Evolutionary conservation across 2,329 filamentous ascomycete genomes (phyloP), one percentile per base, ranked within the genome.

Genomic region (Aspergillus caelatus): DNA sequence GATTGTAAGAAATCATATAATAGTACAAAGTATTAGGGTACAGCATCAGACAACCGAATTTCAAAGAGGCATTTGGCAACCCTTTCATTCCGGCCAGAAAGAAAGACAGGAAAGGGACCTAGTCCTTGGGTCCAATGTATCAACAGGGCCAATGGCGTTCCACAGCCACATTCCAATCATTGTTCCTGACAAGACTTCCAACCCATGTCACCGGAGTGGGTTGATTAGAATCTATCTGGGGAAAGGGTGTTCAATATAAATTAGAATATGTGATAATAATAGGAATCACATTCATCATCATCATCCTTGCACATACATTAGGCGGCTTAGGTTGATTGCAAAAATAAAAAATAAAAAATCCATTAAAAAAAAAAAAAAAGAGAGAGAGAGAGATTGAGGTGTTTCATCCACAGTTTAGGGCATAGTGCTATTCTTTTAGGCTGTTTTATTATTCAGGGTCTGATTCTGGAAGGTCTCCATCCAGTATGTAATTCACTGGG

Each of bases 371-470:
- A 48, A 36, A 45, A 61, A 63, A 36, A 57, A 56, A 63, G 28
- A 36, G 39, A 61, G 61, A 61, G n/a, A 58, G n/a, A 46, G 28
- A 39, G 11, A 57, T 36, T 30, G 30, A 41, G 58, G 61, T 52
- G 63, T 65, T 65, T 65, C 63, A 65, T 57, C 61, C n/a, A 36
- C 28, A 45, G 56, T 23, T 62, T 58, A 58, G 63, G 56, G 55
- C 46, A 57, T 57, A 41, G 58, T 39, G 36, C 57, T 54, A 52
- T 50, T 58, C 61, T 58, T 58, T 63, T 61, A 61, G 52, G 28
- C 43, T 52, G 48, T 58, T 56, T 53, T 46, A 58, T 57, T 46
- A 62, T 62, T 62, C 61, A 62, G 58, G 63, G 61, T 62, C 61
- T 63, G 46, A 57, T 62, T 56, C 55, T 61, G 36, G 48, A 48